These are phyloP conservation scores for Cyphellophora attinorum DNA, from an alignment of 2,329 filamentous ascomycete species.

Conservation along the genomic window DNA sequence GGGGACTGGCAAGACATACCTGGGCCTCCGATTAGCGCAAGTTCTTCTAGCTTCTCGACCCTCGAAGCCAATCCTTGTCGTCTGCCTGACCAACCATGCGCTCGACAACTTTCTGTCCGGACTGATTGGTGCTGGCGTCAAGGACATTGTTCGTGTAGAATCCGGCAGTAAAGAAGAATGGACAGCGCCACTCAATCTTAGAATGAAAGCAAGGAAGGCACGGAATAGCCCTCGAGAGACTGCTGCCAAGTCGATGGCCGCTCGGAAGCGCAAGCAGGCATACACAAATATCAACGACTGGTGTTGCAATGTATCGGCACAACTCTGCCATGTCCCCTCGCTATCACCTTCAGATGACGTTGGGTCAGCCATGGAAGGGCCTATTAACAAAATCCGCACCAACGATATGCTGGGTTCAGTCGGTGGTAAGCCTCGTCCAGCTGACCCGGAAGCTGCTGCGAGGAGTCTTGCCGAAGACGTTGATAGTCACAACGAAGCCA, in stretches of 20 bases:
- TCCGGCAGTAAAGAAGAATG: slow-evolving; percentile 45
- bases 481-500: not conserved
- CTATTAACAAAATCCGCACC: not conserved
- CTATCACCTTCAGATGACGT: not conserved
- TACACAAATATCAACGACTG: slow-evolving; percentile 3
- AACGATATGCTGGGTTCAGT: not conserved
- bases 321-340: no score
- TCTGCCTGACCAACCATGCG: slow-evolving; percentile 43
- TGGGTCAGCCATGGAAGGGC: not conserved
- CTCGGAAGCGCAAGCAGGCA: slow-evolving; percentile 15
- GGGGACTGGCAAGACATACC: slow-evolving; percentile 24
- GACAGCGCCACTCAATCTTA: slow-evolving; percentile 43
- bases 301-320: not conserved
- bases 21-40: slow-evolving; percentile 42
- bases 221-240: not conserved
- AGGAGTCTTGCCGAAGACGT: not conserved
- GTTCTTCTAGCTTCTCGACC: slow-evolving; percentile 19
- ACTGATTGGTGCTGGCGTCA: slow-evolving; percentile 29
- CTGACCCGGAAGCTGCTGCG: not conserved
- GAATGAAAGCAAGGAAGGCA: slow-evolving; percentile 10
- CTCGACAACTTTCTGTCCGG: slow-evolving; percentile 53
- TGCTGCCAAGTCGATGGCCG: slow-evolving; percentile 24
- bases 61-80: slow-evolving; percentile 21
- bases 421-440: not conserved
- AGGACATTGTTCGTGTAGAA: slow-evolving; percentile 53